Conservation (phyloP, 805 yeast genomes). For the Scheffersomyces lignosus region DNA sequence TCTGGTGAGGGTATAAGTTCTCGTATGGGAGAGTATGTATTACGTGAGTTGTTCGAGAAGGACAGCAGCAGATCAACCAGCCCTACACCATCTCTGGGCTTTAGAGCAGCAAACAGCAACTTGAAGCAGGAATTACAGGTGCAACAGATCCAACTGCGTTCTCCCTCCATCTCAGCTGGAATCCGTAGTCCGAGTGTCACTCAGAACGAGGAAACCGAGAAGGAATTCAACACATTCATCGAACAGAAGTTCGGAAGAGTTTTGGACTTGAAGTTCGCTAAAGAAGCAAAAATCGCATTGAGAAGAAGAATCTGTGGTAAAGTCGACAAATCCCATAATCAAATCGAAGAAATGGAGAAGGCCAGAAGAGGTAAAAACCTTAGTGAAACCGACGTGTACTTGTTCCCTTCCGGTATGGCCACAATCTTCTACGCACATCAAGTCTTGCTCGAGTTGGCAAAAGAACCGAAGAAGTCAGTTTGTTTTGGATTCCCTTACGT, state of each 20-base stretch:
- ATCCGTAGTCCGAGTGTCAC: constrained; percentile 13
- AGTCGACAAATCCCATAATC: constrained; percentile 42
- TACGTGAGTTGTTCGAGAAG: constrained; percentile 51
- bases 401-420: constrained; percentile 93
- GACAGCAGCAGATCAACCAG: constrained; percentile 1
- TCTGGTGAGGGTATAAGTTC: constrained; percentile 96
- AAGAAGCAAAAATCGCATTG: constrained; percentile 73
- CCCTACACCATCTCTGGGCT: neutral
- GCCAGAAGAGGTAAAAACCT: constrained; percentile 30
- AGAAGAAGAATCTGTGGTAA: constrained; percentile 73
- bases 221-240: constrained; percentile 64
- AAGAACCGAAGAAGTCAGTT: constrained; percentile 58
- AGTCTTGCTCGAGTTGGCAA: constrained; percentile 36
- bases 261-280: constrained; percentile 72
- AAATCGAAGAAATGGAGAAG: constrained; percentile 26
- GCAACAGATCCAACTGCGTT: constrained; percentile 27
- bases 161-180: constrained; percentile 30
- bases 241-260: constrained; percentile 93
- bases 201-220: constrained; percentile 34
- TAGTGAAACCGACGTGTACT: constrained; percentile 67
- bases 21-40: constrained; percentile 80
- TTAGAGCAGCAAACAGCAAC: constrained; percentile 4
- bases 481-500: constrained; percentile 97
- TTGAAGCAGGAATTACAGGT: constrained; percentile 38
- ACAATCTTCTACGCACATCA: constrained; percentile 82